These are phyloP conservation scores for Mycotypha africana DNA, from an alignment of 371 early-diverging fungal species.

Conservation along the genomic window DNA sequence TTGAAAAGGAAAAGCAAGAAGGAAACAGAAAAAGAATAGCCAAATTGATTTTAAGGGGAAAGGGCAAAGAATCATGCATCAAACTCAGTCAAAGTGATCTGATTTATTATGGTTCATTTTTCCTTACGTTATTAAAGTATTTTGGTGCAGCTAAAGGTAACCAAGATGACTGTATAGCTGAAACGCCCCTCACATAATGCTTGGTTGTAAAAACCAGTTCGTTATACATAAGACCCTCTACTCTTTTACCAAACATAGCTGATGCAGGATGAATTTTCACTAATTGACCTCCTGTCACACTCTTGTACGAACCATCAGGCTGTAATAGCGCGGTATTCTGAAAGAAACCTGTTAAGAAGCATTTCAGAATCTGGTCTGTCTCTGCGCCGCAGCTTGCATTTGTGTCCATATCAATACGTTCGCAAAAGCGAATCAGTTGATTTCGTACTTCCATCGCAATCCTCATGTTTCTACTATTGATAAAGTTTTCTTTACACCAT, in stretches of 20 bases:
- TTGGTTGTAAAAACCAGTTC: constrained; percentile 90
- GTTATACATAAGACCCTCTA: constrained; percentile 85
- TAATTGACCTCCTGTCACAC: constrained; percentile 63
- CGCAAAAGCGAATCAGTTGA: constrained; percentile 78
- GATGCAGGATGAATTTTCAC: constrained; percentile 89
- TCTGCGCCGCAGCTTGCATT: constrained; percentile 63
- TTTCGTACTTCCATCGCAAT: constrained; percentile 86
- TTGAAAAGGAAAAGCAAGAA: too few relatives aligned
- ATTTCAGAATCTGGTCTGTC: constrained; percentile 70
- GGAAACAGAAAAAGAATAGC: not conserved
- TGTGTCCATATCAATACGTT: constrained; percentile 61
- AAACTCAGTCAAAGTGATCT: too few relatives aligned
- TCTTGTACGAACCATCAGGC: constrained; percentile 84
- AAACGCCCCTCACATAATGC: constrained; percentile 83
- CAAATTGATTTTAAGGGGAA: not conserved
- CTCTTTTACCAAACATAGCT: constrained; percentile 73
- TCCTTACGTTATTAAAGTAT: constrained; percentile 49
- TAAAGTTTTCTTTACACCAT: constrained; percentile 92
- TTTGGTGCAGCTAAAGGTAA: constrained; percentile 78
- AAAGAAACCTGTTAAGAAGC: constrained; percentile 89
- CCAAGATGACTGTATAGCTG: constrained; percentile 82
- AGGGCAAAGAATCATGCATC: too few relatives aligned
- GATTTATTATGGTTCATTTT: too few relatives aligned
- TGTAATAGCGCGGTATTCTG: constrained; percentile 84
- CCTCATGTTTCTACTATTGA: constrained; percentile 78